Percentiles rank a stretch among this genome's conserved stretches.
Conservation (phyloP, 2,329 filamentous ascomycete genomes). For the Ophiobolus disseminans region DNA sequence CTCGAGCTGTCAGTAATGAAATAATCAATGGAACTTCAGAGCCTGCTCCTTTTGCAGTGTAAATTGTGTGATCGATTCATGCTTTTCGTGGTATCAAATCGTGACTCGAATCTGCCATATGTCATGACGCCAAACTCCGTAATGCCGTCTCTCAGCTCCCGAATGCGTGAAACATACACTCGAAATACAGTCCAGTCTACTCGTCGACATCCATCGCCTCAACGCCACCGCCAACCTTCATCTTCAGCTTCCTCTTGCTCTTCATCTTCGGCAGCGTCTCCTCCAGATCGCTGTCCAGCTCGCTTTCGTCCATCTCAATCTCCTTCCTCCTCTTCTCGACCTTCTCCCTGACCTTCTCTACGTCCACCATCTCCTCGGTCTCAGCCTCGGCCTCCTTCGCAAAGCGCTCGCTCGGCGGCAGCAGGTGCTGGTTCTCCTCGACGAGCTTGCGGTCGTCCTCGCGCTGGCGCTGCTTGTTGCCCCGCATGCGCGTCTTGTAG, state of each 20-base stretch:
- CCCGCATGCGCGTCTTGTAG: constrained; percentile 92
- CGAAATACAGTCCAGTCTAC: constrained; percentile 10
- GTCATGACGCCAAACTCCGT: constrained; percentile 33
- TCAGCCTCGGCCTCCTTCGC: constrained; percentile 59
- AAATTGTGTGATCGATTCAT: constrained; percentile 4
- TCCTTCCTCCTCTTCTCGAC: constrained; percentile 65
- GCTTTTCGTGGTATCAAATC: constrained; percentile 40
- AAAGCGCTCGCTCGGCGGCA: constrained; percentile 65
- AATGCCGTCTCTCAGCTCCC: constrained; percentile 6
- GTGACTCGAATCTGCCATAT: constrained; percentile 28
- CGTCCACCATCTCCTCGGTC: constrained; percentile 64
- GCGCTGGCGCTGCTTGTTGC: constrained; percentile 83
- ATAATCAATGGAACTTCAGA: background rate
- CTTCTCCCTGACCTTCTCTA: constrained; percentile 58
- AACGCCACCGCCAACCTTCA: constrained; percentile 54
- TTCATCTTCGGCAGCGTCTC: constrained; percentile 48
- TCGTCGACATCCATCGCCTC: constrained; percentile 58
- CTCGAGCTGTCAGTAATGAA: too few species aligned
- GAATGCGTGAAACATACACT: background rate
- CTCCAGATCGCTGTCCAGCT: constrained; percentile 47
- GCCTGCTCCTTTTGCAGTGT: too few species aligned
- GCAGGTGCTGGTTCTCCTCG: constrained; percentile 87
- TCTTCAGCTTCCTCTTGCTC: constrained; percentile 57
- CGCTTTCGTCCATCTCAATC: constrained; percentile 64
- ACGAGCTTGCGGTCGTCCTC: constrained; percentile 86